Percentiles rank a stretch among this genome's conserved stretches.
Conservation (phyloP, 306 rosid species). For the Vigna hirtella region DNA sequence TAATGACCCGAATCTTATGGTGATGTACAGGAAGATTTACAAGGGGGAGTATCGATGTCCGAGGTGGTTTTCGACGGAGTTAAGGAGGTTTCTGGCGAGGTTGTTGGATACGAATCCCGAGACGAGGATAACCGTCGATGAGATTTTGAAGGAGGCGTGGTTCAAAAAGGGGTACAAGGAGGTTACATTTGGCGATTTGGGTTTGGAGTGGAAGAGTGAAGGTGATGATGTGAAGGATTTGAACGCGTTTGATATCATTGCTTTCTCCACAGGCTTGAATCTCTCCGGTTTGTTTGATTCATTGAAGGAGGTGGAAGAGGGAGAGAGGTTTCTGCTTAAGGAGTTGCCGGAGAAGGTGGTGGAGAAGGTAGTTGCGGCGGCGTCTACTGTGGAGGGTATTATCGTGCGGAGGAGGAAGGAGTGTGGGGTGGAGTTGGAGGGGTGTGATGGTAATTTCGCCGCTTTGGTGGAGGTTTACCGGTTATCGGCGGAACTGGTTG, state of each 20-base stretch:
- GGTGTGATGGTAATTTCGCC: constrained; percentile 41
- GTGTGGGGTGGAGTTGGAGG: constrained; percentile 61
- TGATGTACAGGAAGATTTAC: constrained; percentile 73
- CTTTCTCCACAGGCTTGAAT: constrained; percentile 68
- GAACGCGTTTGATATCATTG: constrained; percentile 76
- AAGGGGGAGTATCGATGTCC: constrained; percentile 76
- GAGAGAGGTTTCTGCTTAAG: constrained; percentile 49
- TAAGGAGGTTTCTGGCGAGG: constrained; percentile 57
- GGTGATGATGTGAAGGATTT: constrained; percentile 46
- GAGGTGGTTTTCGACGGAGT: constrained; percentile 66
- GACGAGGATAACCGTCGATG: constrained; percentile 67
- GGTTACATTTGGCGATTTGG: constrained; percentile 40
- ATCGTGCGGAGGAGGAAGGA: constrained; percentile 56
- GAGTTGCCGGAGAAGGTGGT: constrained; percentile 53
- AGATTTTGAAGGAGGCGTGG: constrained; percentile 66
- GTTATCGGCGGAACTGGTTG: constrained; percentile 55
- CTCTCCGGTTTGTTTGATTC: constrained; percentile 60
- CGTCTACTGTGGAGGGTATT: constrained; percentile 47
- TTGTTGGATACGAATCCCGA: constrained; percentile 67
- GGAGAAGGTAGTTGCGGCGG: constrained; percentile 50
- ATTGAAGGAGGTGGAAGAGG: constrained; percentile 26
- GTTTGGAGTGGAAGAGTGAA: constrained; percentile 3
- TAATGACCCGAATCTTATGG: constrained; percentile 78
- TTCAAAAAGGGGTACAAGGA: constrained; percentile 61
- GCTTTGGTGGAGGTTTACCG: constrained; percentile 55